Conservation (phyloP, 371 early-diverging fungal genomes). For the Synchytrium microbalum region DNA sequence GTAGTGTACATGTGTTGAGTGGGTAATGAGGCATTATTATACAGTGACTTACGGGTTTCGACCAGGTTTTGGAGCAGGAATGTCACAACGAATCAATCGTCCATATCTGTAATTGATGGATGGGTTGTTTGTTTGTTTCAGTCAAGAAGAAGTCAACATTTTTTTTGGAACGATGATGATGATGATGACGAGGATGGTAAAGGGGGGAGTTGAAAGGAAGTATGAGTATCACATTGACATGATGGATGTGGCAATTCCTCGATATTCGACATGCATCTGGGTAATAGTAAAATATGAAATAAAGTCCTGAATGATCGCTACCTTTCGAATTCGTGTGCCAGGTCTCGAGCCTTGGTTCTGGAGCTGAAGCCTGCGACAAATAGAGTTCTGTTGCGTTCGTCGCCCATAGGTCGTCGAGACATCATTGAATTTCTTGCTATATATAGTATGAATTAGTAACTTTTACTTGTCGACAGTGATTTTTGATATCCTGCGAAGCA, state of each 20-base stretch:
- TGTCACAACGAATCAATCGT: constrained; percentile 72
- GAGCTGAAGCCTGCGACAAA: constrained; percentile 67
- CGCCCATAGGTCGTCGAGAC: neutral
- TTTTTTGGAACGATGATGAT: no score
- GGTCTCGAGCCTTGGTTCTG: constrained; percentile 63
- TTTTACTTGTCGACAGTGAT: no score
- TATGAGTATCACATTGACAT: no score
- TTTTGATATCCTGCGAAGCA: no score
- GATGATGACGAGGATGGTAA: no score
- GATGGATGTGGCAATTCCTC: no score
- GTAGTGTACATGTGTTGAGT: neutral
- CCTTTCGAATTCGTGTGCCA: constrained; percentile 82
- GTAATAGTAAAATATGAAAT: neutral
- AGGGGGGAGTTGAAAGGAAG: no score
- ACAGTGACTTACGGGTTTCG: constrained; percentile 52
- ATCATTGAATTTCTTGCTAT: neutral
- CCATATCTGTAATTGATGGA: constrained; percentile 52
- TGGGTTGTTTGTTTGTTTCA: neutral
- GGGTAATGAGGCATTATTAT: constrained; percentile 5
- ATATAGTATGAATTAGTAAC: no score
- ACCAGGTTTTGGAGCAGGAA: constrained; percentile 64
- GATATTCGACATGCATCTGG: no score
- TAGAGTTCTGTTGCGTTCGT: constrained; percentile 39
- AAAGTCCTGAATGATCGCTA: constrained; percentile 20
- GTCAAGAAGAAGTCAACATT: neutral